phyloP scores from a whole-genome alignment of 2,329 filamentous ascomycete genomes.

The Sporothrix schenckii region DNA sequence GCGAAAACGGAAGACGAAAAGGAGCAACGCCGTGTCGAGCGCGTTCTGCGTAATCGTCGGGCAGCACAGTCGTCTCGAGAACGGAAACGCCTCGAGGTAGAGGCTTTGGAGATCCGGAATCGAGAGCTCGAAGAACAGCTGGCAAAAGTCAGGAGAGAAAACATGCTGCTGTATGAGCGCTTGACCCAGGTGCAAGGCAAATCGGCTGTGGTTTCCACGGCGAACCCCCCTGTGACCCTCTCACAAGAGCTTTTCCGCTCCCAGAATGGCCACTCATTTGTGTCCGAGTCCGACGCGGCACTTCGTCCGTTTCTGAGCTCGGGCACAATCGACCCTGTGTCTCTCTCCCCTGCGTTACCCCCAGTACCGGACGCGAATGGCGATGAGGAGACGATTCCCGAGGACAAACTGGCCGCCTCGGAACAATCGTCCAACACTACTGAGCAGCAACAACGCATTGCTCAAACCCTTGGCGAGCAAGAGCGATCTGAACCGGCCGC shows the following conservation, averaged over 20 bases:
- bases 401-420: neutral
- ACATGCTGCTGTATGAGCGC: slow-evolving; percentile 54
- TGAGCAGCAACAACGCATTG: neutral
- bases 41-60: slow-evolving; percentile 92
- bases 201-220: slow-evolving; percentile 49
- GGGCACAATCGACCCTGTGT: slow-evolving; percentile 63
- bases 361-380: slow-evolving; percentile 53
- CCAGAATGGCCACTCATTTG: slow-evolving; percentile 45
- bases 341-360: slow-evolving; percentile 60
- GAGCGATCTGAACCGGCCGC: neutral
- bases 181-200: slow-evolving; percentile 54
- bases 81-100: slow-evolving; percentile 84
- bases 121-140: slow-evolving; percentile 68
- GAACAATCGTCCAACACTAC: neutral
- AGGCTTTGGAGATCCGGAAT: slow-evolving; percentile 78
- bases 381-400: neutral
- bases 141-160: slow-evolving; percentile 43
- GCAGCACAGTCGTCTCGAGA: slow-evolving; percentile 96
- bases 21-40: slow-evolving; percentile 95
- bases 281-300: slow-evolving; percentile 41
- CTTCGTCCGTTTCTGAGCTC: slow-evolving; percentile 50
- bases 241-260: slow-evolving; percentile 62
- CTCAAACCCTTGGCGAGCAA: neutral
- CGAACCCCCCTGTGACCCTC: slow-evolving; percentile 55
- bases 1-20: slow-evolving; percentile 99